Conservation (phyloP, 306 rosid species). For the Phaseolus lunatus region DNA sequence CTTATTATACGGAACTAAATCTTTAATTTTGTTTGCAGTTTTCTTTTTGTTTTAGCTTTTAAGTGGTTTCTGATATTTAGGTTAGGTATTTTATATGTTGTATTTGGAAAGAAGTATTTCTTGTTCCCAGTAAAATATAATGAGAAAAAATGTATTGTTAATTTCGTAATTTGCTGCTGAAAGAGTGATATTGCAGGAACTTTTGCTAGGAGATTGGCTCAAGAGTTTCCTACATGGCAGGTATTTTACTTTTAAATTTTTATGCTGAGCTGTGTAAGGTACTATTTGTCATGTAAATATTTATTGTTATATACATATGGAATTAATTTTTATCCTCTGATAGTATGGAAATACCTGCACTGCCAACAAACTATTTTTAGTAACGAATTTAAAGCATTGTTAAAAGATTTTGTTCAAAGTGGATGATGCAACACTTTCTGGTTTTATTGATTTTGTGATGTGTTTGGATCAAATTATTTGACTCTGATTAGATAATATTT, state of each 20-base stretch:
- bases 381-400: slow-evolving; percentile 6
- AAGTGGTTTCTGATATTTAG: slow-evolving; percentile 11
- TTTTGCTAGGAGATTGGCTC: slow-evolving; percentile 84
- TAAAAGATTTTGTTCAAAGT: slow-evolving; percentile 7
- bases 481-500: slow-evolving; percentile 29
- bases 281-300: slow-evolving; percentile 7
- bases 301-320: slow-evolving; percentile 10
- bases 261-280: slow-evolving; percentile 33
- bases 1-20: background rate
- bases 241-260: slow-evolving; percentile 56
- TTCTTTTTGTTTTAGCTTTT: slow-evolving; percentile 13
- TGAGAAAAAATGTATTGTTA: background rate
- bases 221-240: slow-evolving; percentile 95
- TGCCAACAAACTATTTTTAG: slow-evolving; percentile 17
- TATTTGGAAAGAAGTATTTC: background rate
- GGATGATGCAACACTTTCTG: slow-evolving; percentile 35
- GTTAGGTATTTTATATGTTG: slow-evolving; percentile 10
- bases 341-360: background rate
- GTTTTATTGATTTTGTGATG: slow-evolving; percentile 29
- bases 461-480: slow-evolving; percentile 21
- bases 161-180: slow-evolving; percentile 37
- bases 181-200: slow-evolving; percentile 67
- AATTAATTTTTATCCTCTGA: slow-evolving; percentile 31
- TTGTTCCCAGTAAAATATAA: slow-evolving; percentile 15
- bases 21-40: slow-evolving; percentile 21